Base-by-base conservation (phyloP, 164 flowering plant species). In the Cinnamomum chago region DNA sequence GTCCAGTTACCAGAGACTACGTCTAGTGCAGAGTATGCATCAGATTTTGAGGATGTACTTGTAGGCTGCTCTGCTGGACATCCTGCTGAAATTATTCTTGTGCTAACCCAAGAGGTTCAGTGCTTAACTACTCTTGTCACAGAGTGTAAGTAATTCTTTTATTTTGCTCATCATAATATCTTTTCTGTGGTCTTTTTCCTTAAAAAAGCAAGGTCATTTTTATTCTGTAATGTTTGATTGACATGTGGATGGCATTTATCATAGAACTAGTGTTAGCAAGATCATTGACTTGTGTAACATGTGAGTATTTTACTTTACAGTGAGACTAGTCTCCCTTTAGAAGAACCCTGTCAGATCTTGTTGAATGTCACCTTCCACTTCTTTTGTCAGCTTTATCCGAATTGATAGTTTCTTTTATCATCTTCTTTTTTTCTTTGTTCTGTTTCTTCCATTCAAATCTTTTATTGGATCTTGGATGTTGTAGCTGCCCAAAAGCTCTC, bases 31-130 rank as follows among this genome's bases (percentile, higher is more conserved):
- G 91, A 86, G 27, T 65, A 76, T 81, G 67, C 81, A 27, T 78
- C 85, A 74, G 73, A 69, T 70, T 65, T 72, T 76, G 81, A 82
- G 76, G 86, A 86, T 78, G 72, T 78, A 47, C 74, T 88, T 70
- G 71, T 87, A 77, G 99, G 99, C 47, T 93, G 99, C 85, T 87
- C 85, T 75, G 80, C 81, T 82, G 98, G 98, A 51, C 98, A 95
- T 79, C 99, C 99, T 76, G 83, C 94, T 73, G 98, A 92, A 84
- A 64, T 92, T 65, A 83, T 93, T 75, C 72, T 83, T 70, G 62
- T 65, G 15, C 75, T 95, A 62, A 82, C 73, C 72, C 89, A 92
- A 79, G 97, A 93, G 80, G 50, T 93, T 72, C 58, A 78, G 22
- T 83, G 83, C 50, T 70, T 95, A 75, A 87, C 90, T 71, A 70